A percentile compares a stretch with the other conserved stretches of the same genome.
Conservation (phyloP, 2,329 filamentous ascomycete species). For the Aspergillus bombycis region DNA sequence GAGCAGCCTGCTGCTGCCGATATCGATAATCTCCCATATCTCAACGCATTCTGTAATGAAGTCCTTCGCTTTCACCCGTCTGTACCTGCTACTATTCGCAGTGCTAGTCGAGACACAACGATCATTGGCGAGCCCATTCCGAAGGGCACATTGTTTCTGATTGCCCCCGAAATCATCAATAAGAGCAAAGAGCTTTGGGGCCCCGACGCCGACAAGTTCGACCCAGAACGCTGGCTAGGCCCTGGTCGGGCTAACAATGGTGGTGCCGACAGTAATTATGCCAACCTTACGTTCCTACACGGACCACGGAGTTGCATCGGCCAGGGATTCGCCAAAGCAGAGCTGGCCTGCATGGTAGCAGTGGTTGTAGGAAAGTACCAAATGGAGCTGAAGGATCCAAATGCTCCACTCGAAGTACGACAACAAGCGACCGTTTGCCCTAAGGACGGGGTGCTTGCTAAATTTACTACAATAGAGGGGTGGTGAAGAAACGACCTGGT, state of each 20-base stretch:
- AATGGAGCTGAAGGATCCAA: constrained; percentile 66
- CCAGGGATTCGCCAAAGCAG: constrained; percentile 75
- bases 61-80: constrained; percentile 73
- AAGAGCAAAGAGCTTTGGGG: constrained; percentile 73
- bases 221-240: constrained; percentile 75
- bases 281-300: constrained; percentile 80
- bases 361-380: constrained; percentile 74
- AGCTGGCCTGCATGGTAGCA: constrained; percentile 83
- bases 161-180: constrained; percentile 71
- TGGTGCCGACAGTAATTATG: constrained; percentile 75
- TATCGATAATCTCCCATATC: constrained; percentile 74
- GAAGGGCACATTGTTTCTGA: constrained; percentile 68
- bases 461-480: constrained; percentile 53
- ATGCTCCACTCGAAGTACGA: constrained; percentile 66
- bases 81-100: constrained; percentile 70
- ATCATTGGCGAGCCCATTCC: constrained; percentile 68
- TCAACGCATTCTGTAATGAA: constrained; percentile 79
- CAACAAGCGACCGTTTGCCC: constrained; percentile 73
- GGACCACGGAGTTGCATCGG: constrained; percentile 87
- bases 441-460: constrained; percentile 70
- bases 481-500: constrained; percentile 24
- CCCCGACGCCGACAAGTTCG: constrained; percentile 71
- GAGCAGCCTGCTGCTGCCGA: constrained; percentile 62
- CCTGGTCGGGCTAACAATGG: constrained; percentile 61
- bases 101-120: constrained; percentile 66